Conservation (phyloP, 257 asterid species). For the Solanum microdontum region DNA sequence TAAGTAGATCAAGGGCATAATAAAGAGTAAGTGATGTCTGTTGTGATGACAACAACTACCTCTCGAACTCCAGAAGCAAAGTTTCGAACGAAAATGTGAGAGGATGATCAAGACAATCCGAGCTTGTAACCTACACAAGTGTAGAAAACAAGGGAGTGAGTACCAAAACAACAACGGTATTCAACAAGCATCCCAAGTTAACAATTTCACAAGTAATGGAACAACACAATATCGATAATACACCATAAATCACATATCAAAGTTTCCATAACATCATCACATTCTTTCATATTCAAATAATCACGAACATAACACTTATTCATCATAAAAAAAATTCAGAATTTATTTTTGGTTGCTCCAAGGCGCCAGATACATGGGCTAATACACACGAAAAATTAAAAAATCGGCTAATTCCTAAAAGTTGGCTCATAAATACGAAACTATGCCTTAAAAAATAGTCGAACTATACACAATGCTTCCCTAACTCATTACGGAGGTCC, state of each 20-base stretch:
- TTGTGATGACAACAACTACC: neutral
- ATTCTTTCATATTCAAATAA: neutral
- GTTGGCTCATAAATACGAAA: neutral
- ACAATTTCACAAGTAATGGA: neutral
- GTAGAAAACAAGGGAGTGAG: neutral
- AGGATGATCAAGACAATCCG: neutral
- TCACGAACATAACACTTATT: neutral
- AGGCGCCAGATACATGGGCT: no score
- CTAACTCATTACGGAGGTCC: neutral
- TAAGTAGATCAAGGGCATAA: neutral
- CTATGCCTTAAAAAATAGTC: neutral
- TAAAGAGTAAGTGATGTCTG: neutral
- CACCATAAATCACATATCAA: neutral
- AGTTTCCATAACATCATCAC: neutral
- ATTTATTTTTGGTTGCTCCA: no score
- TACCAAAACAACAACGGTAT: neutral
- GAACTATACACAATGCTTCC: neutral
- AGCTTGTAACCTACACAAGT: neutral
- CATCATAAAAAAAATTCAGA: neutral
- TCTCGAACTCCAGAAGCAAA: neutral
- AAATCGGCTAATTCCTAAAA: neutral
- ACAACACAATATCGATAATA: neutral
- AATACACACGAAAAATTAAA: no score
- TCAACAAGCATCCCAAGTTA: neutral
- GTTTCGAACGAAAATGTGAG: neutral